Conservation (phyloP, 805 yeast genomes). For the Wickerhamiella nectarea region DNA sequence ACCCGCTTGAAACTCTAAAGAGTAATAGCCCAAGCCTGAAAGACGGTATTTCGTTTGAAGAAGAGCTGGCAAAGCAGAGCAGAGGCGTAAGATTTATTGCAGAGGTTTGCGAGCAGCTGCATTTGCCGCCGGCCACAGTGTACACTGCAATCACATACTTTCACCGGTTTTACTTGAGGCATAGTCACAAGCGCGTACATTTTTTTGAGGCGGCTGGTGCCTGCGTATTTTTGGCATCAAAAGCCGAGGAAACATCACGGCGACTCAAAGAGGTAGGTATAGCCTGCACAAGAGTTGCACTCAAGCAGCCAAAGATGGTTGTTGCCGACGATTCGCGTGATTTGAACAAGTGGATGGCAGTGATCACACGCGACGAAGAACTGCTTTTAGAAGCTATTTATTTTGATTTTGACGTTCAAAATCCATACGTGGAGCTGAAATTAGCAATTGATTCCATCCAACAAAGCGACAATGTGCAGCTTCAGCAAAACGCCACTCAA, state of each 20-base stretch:
- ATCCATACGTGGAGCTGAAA: conserved; percentile 25
- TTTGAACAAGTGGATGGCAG: conserved; percentile 40
- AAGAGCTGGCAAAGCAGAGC: conserved; percentile 32
- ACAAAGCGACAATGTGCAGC: not conserved
- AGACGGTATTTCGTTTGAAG: conserved; percentile 27
- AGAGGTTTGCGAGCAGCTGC: conserved; percentile 32
- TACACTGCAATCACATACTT: conserved; percentile 36
- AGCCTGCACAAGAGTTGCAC: conserved; percentile 37
- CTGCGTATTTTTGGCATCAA: conserved; percentile 38
- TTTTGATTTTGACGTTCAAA: conserved; percentile 34
- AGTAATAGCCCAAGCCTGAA: conserved; percentile 19
- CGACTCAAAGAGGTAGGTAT: conserved; percentile 36
- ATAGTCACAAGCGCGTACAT: conserved; percentile 31
- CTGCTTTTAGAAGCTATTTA: conserved; percentile 33
- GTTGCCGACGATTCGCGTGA: conserved; percentile 35
- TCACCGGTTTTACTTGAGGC: conserved; percentile 40
- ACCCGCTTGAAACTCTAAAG: conserved; percentile 16
- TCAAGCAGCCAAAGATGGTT: conserved; percentile 28
- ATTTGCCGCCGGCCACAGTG: conserved; percentile 36
- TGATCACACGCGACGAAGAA: conserved; percentile 34
- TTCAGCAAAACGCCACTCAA: conserved; percentile 13
- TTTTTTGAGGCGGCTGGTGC: conserved; percentile 40
- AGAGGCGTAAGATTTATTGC: conserved; percentile 38
- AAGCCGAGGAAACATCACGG: conserved; percentile 40
- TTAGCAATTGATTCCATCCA: conserved; percentile 2